Conservation (phyloP, 73 alveolate genomes). For the Tetrahymena malaccensis region DNA sequence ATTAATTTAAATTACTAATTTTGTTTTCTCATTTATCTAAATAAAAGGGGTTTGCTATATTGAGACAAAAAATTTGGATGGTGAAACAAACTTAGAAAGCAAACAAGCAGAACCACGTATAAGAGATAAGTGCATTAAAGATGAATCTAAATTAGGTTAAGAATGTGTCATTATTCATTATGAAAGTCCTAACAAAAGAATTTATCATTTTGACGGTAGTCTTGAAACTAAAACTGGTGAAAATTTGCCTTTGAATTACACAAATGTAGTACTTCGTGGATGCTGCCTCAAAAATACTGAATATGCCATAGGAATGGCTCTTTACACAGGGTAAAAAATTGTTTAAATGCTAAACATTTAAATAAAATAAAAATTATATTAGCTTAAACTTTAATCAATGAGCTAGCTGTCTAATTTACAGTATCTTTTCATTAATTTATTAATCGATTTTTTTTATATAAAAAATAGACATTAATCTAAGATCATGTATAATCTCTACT, state of each 20-base stretch:
- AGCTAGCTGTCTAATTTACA: no score
- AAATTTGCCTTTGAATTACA: conserved; percentile 29
- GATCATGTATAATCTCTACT: conserved; percentile 68
- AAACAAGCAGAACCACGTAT: conserved; percentile 37
- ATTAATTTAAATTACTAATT: no score
- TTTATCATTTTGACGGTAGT: conserved; percentile 13
- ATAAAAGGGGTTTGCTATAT: conserved; percentile 74
- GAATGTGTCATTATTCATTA: conserved; percentile 9
- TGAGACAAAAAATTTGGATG: conserved; percentile 93
- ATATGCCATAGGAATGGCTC: conserved; percentile 68
- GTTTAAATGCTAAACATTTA: neutral
- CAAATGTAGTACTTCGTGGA: conserved; percentile 80
- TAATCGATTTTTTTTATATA: neutral
- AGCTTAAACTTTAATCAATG: no score
- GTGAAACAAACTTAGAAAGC: conserved; percentile 87
- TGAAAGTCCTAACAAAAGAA: conserved; percentile 13
- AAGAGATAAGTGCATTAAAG: neutral
- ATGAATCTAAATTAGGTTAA: conserved; percentile 4
- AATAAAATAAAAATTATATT: no score
- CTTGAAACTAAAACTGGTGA: neutral
- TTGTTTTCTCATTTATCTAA: neutral
- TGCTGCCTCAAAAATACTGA: conserved; percentile 77
- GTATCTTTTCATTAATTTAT: no score
- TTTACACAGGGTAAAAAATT: conserved; percentile 55
- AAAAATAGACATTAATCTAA: conserved; percentile 73